Percentiles rank a stretch among this genome's conserved stretches.
Evolutionary conservation across 192 early-diverging fungal species (phyloP).

Genomic region (Coemansia sp.): DNA sequence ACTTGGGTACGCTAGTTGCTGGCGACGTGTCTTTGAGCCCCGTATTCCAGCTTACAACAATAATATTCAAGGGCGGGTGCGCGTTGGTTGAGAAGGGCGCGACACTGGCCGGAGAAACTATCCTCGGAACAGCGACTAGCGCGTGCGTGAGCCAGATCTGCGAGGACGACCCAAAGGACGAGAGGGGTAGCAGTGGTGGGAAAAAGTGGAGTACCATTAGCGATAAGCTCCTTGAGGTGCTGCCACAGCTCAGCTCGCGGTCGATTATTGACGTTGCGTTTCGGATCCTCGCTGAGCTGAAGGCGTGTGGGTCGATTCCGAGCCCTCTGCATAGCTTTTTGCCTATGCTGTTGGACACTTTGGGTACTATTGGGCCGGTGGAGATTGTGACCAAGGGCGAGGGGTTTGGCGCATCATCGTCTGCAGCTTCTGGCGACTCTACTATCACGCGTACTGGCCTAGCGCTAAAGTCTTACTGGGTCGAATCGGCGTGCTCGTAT

Average conservation of each 20-base stretch:
- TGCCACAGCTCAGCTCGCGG: conserved; percentile 34
- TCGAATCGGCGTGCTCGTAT: conserved; percentile 44
- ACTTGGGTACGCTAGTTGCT: conserved; percentile 3
- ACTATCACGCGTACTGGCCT: conserved; percentile 35
- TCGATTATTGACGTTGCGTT: conserved; percentile 41
- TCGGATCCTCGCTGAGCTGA: conserved; percentile 45
- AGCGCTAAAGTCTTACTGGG: conserved; percentile 46
- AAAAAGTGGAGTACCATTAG: conserved; percentile 26
- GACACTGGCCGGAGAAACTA: background rate
- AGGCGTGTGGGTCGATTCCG: conserved; percentile 33
- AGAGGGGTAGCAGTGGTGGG: background rate
- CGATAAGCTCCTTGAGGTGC: conserved; percentile 30
- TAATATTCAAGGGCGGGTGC: conserved; percentile 31
- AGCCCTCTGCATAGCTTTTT: conserved; percentile 16
- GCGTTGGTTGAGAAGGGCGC: conserved; percentile 27
- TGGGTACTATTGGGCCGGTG: conserved; percentile 38
- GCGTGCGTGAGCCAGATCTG: conserved; percentile 47
- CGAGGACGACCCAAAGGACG: conserved; percentile 28
- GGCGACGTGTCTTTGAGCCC: background rate
- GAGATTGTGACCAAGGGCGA: conserved; percentile 25
- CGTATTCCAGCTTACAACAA: background rate
- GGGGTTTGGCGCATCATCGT: background rate
- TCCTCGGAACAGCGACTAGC: conserved; percentile 17
- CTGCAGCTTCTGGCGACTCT: background rate
- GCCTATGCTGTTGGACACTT: conserved; percentile 46